Evolutionary conservation across 164 flowering plant genomes (phyloP).

Genomic region (Chimonanthus salicifolius): DNA sequence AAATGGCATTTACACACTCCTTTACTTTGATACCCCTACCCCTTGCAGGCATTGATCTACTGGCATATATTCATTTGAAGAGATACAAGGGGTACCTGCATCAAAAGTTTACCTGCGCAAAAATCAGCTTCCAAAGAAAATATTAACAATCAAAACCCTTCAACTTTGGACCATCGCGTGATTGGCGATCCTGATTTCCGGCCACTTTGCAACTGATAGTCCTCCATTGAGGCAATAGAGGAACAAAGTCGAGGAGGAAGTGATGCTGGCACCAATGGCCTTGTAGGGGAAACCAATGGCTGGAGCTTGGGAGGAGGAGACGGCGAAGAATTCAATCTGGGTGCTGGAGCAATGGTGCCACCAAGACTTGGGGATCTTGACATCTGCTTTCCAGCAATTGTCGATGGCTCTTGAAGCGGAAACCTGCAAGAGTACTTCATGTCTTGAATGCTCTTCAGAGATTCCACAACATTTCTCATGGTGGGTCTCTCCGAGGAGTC

Average conservation of each 20-base stretch:
- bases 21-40: neutral
- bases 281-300: constrained; percentile 39
- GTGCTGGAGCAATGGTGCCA: constrained; percentile 38
- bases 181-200: constrained; percentile 45
- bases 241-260: constrained; percentile 60
- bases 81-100: neutral
- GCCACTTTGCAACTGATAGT: constrained; percentile 45
- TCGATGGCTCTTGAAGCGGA: constrained; percentile 79
- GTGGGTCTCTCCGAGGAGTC: constrained; percentile 92
- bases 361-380: constrained; percentile 75
- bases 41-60: neutral
- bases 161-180: constrained; percentile 46
- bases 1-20: neutral
- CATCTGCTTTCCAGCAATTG: constrained; percentile 49
- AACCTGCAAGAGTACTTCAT: constrained; percentile 61
- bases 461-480: constrained; percentile 70
- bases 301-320: constrained; percentile 47
- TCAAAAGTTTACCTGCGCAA: constrained; percentile 2
- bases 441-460: constrained; percentile 70
- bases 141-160: constrained; percentile 66
- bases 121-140: constrained; percentile 19
- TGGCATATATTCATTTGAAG: neutral
- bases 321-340: constrained; percentile 50
- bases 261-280: constrained; percentile 25
- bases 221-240: constrained; percentile 47